These are phyloP conservation scores for Xylariaceae sp. DNA, from an alignment of 2,329 filamentous ascomycete species.

Conservation along the genomic window DNA sequence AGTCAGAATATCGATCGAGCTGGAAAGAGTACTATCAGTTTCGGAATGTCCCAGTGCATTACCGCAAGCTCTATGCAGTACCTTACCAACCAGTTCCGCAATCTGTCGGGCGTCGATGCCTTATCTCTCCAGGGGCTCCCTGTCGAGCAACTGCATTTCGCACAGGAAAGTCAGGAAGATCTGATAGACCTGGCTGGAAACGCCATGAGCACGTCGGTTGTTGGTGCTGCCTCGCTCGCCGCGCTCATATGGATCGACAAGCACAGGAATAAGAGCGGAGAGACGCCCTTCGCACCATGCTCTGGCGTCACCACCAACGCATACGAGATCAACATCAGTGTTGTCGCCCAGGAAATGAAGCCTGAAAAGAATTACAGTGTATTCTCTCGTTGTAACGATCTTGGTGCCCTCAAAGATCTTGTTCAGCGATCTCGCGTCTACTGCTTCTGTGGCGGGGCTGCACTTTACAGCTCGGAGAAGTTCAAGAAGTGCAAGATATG, in stretches of 20 bases:
- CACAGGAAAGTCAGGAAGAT: slow-evolving; percentile 51
- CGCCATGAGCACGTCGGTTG: slow-evolving; percentile 69
- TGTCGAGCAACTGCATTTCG: slow-evolving; percentile 53
- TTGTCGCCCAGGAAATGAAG: no score
- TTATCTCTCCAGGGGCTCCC: slow-evolving; percentile 64
- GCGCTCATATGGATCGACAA: slow-evolving; percentile 39
- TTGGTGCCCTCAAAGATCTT: no score
- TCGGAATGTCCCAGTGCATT: slow-evolving; percentile 58
- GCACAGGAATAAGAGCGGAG: background rate
- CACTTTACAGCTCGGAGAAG: slow-evolving; percentile 21
- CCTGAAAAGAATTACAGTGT: no score
- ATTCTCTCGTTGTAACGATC: no score
- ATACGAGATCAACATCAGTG: no score
- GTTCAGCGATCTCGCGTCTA: background rate
- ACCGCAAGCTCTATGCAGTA: slow-evolving; percentile 59
- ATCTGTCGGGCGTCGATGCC: slow-evolving; percentile 54
- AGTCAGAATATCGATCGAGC: slow-evolving; percentile 64
- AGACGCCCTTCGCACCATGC: no score
- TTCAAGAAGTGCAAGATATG: slow-evolving; percentile 27
- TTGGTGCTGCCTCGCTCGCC: slow-evolving; percentile 54
- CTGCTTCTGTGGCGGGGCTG: slow-evolving; percentile 22
- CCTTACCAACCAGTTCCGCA: slow-evolving; percentile 51
- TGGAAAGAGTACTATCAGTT: slow-evolving; percentile 34
- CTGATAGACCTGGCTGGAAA: slow-evolving; percentile 69
- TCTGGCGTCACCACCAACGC: no score